phyloP scores from a whole-genome alignment of 202 grass and related monocot genomes.

The Carex sylvatica region DNA sequence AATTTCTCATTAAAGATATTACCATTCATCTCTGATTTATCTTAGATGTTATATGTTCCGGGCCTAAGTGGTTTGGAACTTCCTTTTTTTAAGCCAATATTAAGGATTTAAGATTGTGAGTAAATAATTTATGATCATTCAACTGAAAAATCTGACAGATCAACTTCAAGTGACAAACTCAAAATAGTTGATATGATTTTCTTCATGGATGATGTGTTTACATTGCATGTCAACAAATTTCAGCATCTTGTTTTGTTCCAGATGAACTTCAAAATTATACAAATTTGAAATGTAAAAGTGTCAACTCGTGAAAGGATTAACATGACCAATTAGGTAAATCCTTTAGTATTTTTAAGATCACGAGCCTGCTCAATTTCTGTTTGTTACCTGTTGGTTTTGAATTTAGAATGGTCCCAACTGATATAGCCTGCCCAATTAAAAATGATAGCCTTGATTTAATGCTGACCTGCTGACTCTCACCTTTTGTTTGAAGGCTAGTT shows the following conservation, averaged over 20 bases:
- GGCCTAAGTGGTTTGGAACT: neutral
- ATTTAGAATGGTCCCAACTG: neutral
- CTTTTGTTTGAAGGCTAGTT: constrained; percentile 19
- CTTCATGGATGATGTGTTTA: neutral
- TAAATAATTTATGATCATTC: neutral
- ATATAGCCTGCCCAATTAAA: neutral
- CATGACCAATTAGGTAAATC: too few relatives aligned
- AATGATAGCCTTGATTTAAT: neutral
- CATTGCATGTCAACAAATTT: neutral
- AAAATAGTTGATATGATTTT: neutral
- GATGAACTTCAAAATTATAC: neutral
- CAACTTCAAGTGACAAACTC: neutral
- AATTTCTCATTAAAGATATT: neutral
- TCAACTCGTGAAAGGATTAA: neutral
- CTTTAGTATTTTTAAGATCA: too few relatives aligned
- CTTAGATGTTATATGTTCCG: neutral
- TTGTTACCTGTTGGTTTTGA: neutral
- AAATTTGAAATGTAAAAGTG: neutral
- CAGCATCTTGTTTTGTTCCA: neutral
- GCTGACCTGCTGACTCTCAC: neutral
- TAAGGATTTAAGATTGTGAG: neutral
- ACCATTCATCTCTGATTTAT: neutral
- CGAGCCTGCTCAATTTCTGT: neutral
- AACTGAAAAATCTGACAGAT: neutral
- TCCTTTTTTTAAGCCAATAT: neutral